Base-by-base conservation (phyloP, 306 rosid species). In the Rubus idaeus region DNA sequence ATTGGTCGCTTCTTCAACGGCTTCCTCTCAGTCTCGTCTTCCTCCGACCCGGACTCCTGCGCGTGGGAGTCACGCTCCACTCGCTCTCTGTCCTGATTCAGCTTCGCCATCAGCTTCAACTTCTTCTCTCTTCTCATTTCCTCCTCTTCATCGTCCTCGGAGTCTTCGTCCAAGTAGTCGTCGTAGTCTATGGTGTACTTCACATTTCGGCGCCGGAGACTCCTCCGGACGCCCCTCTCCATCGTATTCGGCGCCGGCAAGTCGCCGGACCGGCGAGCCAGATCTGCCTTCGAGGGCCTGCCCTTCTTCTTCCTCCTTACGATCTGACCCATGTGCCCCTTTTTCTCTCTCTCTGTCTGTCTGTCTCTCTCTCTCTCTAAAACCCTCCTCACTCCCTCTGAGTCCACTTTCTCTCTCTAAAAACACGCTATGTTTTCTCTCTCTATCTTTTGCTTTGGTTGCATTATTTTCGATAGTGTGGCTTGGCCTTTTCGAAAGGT, bases 301-400 rank as follows among this genome's bases (percentile, higher is more conserved):
- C 99, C 99, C 39, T 89, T 96, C 97, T 96, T 96, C 99, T 87
- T 96, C 97, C 96, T 86, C 88, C 87, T 85, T 88, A 88, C 99
- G 98, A 96, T 96, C 98, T 96, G 98, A 84, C 92, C 97, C 99
- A 96, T 96, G 26, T 16, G 47, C 3, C 11, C 87, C 17, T 21
- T 49, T 46, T 68, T 6, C 70, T 61, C 86, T 49, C 8, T 67
- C 70, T 61, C 86, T 49, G 6, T 67, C 61, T 37, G 47, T 52
- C 40, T 53, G 76, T 66, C 75, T 71, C 71, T 62, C 46, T 12
- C 83, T 26, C 71, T 72, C 79, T 61, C 49, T 23, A 37, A 41
- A 71, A 23, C 73, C 73, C 80, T 51, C 49, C 50, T 21, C 41
- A 3, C 56, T 16, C 70, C 3, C 23, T 58, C 69, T 42, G 35